Evolutionary conservation across 2,329 filamentous ascomycete genomes (phyloP).

Genomic region (Paraphaeosphaeria sporulosa): DNA sequence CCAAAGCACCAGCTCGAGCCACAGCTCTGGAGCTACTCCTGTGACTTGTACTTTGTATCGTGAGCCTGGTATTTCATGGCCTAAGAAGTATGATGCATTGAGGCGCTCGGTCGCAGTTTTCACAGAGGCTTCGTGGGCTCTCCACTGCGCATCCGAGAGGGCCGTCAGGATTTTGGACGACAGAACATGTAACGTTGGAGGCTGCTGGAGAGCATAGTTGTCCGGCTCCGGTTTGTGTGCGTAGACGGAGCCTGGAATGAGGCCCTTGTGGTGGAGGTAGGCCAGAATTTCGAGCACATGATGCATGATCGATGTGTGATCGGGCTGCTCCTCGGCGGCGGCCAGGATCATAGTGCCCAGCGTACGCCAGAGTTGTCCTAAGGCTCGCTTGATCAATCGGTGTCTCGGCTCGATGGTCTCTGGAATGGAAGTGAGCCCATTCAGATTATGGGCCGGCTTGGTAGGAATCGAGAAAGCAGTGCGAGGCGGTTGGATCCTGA

Average conservation of each 20-base stretch:
- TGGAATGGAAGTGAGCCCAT: slow-evolving; percentile 36
- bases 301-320: slow-evolving; percentile 46
- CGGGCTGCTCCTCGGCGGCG: slow-evolving; percentile 33
- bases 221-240: slow-evolving; percentile 46
- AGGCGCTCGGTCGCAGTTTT: slow-evolving; percentile 35
- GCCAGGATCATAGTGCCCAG: slow-evolving; percentile 56
- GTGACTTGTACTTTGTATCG: slow-evolving; percentile 51
- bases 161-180: slow-evolving; percentile 58
- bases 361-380: slow-evolving; percentile 57
- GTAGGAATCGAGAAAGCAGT: slow-evolving; percentile 11
- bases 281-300: slow-evolving; percentile 58
- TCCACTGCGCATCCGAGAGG: slow-evolving; percentile 60
- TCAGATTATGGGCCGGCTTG: slow-evolving; percentile 28
- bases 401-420: slow-evolving; percentile 32
- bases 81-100: slow-evolving; percentile 50
- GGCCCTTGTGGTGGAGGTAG: slow-evolving; percentile 55
- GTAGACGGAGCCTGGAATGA: slow-evolving; percentile 58
- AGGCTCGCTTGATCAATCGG: slow-evolving; percentile 40
- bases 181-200: slow-evolving; percentile 57
- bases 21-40: slow-evolving; percentile 55
- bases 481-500: slow-evolving; percentile 27
- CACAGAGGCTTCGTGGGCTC: slow-evolving; percentile 52
- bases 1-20: slow-evolving; percentile 62
- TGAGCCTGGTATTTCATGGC: slow-evolving; percentile 54
- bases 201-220: slow-evolving; percentile 52